Evolutionary conservation across 1,284 basidiomycete genomes (phyloP).

Genomic region (Rhizopogon parksii): DNA sequence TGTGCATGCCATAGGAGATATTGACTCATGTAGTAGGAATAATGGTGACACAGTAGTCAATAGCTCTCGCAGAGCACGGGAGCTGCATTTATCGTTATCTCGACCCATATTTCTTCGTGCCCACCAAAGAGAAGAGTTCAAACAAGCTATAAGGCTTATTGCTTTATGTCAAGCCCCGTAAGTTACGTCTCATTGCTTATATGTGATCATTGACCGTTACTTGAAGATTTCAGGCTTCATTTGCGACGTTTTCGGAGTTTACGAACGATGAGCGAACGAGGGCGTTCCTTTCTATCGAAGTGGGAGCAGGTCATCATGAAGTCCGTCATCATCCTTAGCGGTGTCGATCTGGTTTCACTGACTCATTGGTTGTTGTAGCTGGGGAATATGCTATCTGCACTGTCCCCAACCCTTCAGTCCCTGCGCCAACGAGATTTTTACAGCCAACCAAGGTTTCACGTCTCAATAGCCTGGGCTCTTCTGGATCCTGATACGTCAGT

Average conservation of each 20-base stretch:
- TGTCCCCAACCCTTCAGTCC: slow-evolving; percentile 46
- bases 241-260: slow-evolving; percentile 61
- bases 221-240: slow-evolving; percentile 63
- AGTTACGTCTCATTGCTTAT: slow-evolving; percentile 21
- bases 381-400: slow-evolving; percentile 39
- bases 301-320: slow-evolving; percentile 71
- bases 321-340: slow-evolving; percentile 31
- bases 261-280: slow-evolving; percentile 75
- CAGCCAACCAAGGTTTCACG: slow-evolving; percentile 66
- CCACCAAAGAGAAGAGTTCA: slow-evolving; percentile 67
- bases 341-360: slow-evolving; percentile 7
- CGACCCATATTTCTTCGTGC: slow-evolving; percentile 70
- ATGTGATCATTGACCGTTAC: slow-evolving; percentile 2
- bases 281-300: slow-evolving; percentile 65
- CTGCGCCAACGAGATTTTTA: slow-evolving; percentile 73
- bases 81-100: slow-evolving; percentile 71
- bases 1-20: slow-evolving; percentile 39
- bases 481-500: slow-evolving; percentile 27
- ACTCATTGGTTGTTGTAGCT: slow-evolving; percentile 37
- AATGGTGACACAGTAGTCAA: slow-evolving; percentile 4
- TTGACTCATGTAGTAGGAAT: slow-evolving; percentile 12
- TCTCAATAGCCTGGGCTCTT: slow-evolving; percentile 76
- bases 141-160: slow-evolving; percentile 44
- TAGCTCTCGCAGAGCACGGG: slow-evolving; percentile 8
- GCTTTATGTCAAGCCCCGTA: slow-evolving; percentile 45